A percentile compares a stretch with the other conserved stretches of the same genome.
Conservation (phyloP, 768 basidiomycete genomes). For the Boletus subcaerulescens region DNA sequence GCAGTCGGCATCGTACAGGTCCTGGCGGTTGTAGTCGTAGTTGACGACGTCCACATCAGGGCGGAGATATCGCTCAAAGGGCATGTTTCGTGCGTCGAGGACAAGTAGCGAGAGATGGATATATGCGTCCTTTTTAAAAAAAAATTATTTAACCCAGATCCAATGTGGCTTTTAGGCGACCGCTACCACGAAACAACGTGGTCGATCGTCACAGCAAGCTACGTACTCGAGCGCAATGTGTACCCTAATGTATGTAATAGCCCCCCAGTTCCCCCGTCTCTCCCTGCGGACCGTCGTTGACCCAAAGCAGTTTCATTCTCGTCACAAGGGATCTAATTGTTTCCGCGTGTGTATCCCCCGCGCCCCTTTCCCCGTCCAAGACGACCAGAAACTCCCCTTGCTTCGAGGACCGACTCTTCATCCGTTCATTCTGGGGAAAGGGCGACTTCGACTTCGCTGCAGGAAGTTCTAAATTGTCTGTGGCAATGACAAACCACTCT, state of each 20-base stretch:
- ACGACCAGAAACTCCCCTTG: too few species aligned
- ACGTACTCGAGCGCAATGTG: slow-evolving; percentile 25
- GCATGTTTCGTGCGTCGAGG: slow-evolving; percentile 30
- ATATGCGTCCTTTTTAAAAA: neutral
- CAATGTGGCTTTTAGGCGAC: slow-evolving; percentile 21
- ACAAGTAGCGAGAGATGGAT: neutral
- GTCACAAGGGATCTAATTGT: too few species aligned
- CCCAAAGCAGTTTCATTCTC: too few species aligned
- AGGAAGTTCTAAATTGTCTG: slow-evolving; percentile 1
- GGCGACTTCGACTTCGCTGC: slow-evolving; percentile 8
- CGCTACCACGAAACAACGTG: slow-evolving; percentile 9
- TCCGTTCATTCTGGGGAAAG: slow-evolving; percentile 1
- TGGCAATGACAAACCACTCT: slow-evolving; percentile 12
- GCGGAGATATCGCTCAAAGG: slow-evolving; percentile 41
- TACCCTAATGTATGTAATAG: slow-evolving; percentile 23
- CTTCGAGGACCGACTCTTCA: neutral
- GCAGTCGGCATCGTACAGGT: slow-evolving; percentile 17
- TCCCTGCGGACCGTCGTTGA: neutral
- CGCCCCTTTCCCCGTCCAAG: slow-evolving; percentile 9
- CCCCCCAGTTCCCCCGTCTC: neutral
- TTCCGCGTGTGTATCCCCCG: slow-evolving; percentile 9
- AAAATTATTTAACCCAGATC: neutral
- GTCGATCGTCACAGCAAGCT: slow-evolving; percentile 26
- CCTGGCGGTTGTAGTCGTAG: slow-evolving; percentile 9
- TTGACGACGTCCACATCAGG: slow-evolving; percentile 16